These are phyloP conservation scores for Lenwebbia sp. DNA, from an alignment of 345 rosid species.

Conservation along the genomic window DNA sequence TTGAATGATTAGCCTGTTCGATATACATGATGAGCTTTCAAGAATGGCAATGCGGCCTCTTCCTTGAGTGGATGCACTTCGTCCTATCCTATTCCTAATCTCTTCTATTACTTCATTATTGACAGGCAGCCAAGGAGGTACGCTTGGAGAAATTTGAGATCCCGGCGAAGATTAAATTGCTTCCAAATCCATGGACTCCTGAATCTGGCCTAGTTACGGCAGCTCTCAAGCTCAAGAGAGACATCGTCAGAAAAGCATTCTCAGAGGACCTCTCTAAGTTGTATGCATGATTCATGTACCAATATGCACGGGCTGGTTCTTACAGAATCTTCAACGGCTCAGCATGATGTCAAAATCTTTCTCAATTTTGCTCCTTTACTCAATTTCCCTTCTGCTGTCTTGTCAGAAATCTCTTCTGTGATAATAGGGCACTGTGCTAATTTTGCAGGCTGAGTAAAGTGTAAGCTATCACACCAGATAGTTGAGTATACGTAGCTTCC, in stretches of 20 bases:
- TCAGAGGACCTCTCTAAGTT: constrained; percentile 63
- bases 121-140: constrained; percentile 66
- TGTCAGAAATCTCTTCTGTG: not conserved
- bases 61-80: not conserved
- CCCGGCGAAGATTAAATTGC: constrained; percentile 76
- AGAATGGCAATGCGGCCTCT: not conserved
- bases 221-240: constrained; percentile 92
- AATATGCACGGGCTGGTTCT: not conserved
- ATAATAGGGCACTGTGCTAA: not conserved
- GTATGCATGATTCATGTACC: constrained; percentile 24
- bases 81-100: not conserved
- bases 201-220: constrained; percentile 91
- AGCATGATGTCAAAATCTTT: not conserved
- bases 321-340: not conserved
- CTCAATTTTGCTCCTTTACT: not conserved
- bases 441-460: not conserved
- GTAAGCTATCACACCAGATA: not conserved
- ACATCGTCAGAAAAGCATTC: constrained; percentile 58
- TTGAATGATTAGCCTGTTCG: not conserved
- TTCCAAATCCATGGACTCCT: constrained; percentile 86
- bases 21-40: not conserved
- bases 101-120: not conserved
- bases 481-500: not conserved
- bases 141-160: constrained; percentile 84
- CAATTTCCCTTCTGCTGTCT: not conserved